Base-by-base conservation (phyloP, 768 basidiomycete genomes). In the Tricholoma bakamatsutake region DNA sequence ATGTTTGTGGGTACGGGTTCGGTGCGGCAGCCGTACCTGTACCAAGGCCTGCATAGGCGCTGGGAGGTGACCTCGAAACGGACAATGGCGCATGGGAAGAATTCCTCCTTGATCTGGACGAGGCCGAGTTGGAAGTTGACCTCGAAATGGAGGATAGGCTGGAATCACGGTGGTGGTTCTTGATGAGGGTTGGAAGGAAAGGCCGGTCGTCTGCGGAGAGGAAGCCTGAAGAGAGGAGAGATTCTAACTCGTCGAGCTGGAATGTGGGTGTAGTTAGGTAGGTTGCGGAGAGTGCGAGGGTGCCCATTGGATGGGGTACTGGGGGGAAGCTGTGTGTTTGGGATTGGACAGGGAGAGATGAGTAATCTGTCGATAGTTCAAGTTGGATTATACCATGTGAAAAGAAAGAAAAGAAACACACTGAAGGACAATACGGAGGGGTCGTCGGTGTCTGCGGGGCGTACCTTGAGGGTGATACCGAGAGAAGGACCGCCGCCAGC, bases 161-260 rank as follows among this genome's bases (percentile, higher is more conserved):
- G 8, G 80, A 82, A 54, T 84, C 81, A 4, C 83, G 77, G 54
- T 81, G 80, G 55, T 80, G 79, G 63, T 85, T 80, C 76, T 82
- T 84, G 31, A 76, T 74, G 10, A 90, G 73, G 0, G 90, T 91
- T 0, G 88, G 90, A 0, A 85, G 81, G 64, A 90, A 91, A 30
- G 74, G 75, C 15, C 80, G 84, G 61, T 83, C 80, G 61, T 88
- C 86, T 53, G 83, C 75, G 1, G 84, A 85, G 24, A 87, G 74
- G 63, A 93, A 88, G 12, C 82, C 75, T 3, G 84, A 86, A 2
- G 87, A 90, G 4, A 92, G 73, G 1, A 90, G 71, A 1, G 86
- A 85, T 69, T 93, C 90, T 31, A 85, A 76, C 60, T 89, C 86
- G 67, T 90, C 88, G 30, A 91, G 71, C 58, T 82, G 78, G 73